Evolutionary conservation across 2,329 filamentous ascomycete species (phyloP), one percentile per base, ranked within the genome.

Genomic region (Cercospora zeae-maydis): DNA sequence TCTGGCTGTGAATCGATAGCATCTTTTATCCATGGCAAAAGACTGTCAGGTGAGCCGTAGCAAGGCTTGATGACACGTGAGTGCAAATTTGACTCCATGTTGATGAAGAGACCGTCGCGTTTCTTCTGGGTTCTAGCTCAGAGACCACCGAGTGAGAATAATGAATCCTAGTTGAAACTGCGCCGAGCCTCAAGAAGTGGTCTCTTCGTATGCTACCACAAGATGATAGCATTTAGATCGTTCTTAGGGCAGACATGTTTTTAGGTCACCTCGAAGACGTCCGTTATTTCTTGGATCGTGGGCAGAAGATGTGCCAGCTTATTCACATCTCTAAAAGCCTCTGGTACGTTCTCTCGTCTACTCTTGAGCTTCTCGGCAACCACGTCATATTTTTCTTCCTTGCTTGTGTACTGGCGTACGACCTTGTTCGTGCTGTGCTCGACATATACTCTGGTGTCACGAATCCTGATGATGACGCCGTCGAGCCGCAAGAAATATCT

Each of bases 401-500:
- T 88, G n/a, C 89, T 88, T 19, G 91, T 91, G 73, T 96, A 97
- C 78, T 99, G 93, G 66, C 93, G 83, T 31, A 96, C 88, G 31
- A 98, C 88, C 73, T 90, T 86, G 56, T 88, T 85, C 16, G 83
- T 87, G 45, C 82, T 85, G 75, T 98, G 96, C 75, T 99, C 95
- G 61, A 97, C 86, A 75, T 96, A 99, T 34, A 99, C 82, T 66
- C 95, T 83, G 0, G 93, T 98, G 74, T 99, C 95, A 60, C 93
- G 84, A 62, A 99, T 85, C 62, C 95, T 84, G 63, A 97, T 85
- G 47, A 99, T 74, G 51, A 99, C 95, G 71, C 92, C 89, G 73
- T 99, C 95, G 39, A 99, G 81, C 63, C 95, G 84, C 88, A 99
- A 91, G 77, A 96, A 99, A 74, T 97, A 88, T 24, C 95, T 84